Evolutionary conservation across 441 rosid genomes (phyloP).

Genomic region (Iberis amara): DNA sequence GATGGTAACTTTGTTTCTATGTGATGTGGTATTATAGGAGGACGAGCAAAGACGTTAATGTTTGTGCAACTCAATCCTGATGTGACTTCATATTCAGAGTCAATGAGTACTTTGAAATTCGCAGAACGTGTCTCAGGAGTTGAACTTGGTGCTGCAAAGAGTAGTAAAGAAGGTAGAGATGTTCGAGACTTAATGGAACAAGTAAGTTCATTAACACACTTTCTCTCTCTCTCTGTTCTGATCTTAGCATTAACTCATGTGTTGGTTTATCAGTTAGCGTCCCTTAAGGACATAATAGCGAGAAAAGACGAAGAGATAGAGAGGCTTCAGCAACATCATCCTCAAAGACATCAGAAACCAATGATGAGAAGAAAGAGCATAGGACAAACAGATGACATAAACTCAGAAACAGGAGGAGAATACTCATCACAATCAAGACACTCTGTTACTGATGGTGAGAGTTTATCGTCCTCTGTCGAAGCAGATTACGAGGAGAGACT

Average conservation of each 20-base stretch:
- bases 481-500: constrained; percentile 42
- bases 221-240: too few species aligned
- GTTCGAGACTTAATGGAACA: constrained; percentile 59
- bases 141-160: constrained; percentile 64
- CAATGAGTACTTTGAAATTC: constrained; percentile 57
- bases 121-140: constrained; percentile 68
- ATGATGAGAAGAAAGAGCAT: constrained; percentile 27
- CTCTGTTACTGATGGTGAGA: constrained; percentile 27
- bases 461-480: constrained; percentile 24
- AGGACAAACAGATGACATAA: constrained; percentile 33
- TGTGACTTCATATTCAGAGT: constrained; percentile 41
- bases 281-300: constrained; percentile 49
- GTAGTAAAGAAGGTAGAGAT: constrained; percentile 58
- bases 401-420: constrained; percentile 32
- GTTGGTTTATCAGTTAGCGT: constrained; percentile 38
- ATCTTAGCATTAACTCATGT: too few species aligned
- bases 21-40: constrained; percentile 37
- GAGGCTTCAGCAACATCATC: constrained; percentile 43
- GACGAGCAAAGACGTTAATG: constrained; percentile 66
- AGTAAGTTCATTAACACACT: constrained; percentile 30
- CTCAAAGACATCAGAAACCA: constrained; percentile 25
- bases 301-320: constrained; percentile 65
- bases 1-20: too few species aligned
- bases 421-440: constrained; percentile 32
- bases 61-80: constrained; percentile 69